Evolutionary conservation across 2,329 filamentous ascomycete genomes (phyloP), one percentile per base, ranked within the genome.

Genomic region (Lasiodiplodia theobromae): DNA sequence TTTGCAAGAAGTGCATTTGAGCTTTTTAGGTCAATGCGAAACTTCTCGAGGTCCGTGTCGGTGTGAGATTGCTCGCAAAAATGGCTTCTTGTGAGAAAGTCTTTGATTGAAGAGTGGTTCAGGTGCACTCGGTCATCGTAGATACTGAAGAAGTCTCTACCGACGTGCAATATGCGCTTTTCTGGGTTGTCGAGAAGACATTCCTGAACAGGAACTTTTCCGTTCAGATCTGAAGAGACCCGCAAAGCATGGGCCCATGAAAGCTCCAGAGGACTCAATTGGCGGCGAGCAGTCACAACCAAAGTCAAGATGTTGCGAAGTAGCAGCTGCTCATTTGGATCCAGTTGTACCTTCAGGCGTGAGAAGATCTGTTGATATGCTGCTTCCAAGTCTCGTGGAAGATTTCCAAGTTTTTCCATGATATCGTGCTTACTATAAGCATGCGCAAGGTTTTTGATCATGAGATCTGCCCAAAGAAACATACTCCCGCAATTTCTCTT

Each of bases 21-120:
- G 21, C 18, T 6, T n/a, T 14, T 16, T 2, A 25, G 2, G 3
- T 25, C 34, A 5, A 58, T 18, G 11, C 12, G 54, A 21, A 58
- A 58, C 2, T 5, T 4, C 2, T 12, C 10, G 34, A 58, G 54
- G 7, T n/a, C 34, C 3, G 3, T 23, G 3, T 11, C 3, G 21
- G 14, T 2, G 5, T 10, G 3, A 1, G 21, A 34, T 8, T n/a
- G 34, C 37, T 40, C 10, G 4, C 21, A 10, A 16, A 7, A 3
- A 3, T 25, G 10, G 18, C 18, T 37, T 12, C 34, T 18, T 2
- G 16, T 40, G 54, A 58, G 54, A 16, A 44, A 58, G 2, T 58
- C 54, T 58, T 40, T 58, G 54, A 58, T 44, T 2, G 54, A 58
- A 14, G 54, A 40, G 14, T 58, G 54, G 10, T 28, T 58, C 54